Percentiles rank a stretch among this genome's conserved stretches.
Conservation (phyloP, 2,329 filamentous ascomycete genomes). For the Penicillium olsonii region DNA sequence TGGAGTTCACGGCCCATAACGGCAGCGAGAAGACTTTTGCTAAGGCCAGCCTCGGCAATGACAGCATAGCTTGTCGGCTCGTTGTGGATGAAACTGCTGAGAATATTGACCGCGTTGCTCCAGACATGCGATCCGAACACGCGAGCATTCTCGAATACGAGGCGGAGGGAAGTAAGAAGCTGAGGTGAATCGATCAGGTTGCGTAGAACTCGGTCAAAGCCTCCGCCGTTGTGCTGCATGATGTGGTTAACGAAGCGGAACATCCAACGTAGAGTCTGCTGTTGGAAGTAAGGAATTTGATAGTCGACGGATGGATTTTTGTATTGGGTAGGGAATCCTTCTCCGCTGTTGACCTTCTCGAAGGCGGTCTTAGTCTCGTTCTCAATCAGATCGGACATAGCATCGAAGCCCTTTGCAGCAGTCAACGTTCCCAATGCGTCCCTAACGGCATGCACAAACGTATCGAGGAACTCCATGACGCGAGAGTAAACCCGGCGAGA, state of each 20-base stretch:
- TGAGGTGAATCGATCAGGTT: conserved; percentile 93
- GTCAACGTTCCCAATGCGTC: conserved; percentile 84
- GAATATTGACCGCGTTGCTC: conserved; percentile 88
- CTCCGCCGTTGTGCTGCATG: conserved; percentile 79
- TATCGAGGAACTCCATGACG: conserved; percentile 84
- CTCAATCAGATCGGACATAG: conserved; percentile 83
- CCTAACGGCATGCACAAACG: conserved; percentile 79
- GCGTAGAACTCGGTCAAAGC: conserved; percentile 84
- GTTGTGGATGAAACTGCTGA: conserved; percentile 97
- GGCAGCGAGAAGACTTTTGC: conserved; percentile 80
- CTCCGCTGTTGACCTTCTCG: conserved; percentile 64
- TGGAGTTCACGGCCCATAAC: conserved; percentile 59
- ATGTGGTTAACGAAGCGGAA: conserved; percentile 97
- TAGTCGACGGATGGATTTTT: conserved; percentile 87
- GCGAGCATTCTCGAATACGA: conserved; percentile 76
- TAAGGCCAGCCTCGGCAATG: conserved; percentile 89
- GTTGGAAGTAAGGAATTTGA: conserved; percentile 86
- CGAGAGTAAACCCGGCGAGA: conserved; percentile 82
- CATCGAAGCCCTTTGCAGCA: conserved; percentile 78
- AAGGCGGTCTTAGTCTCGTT: conserved; percentile 74
- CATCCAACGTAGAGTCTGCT: conserved; percentile 89
- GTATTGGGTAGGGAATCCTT: conserved; percentile 71
- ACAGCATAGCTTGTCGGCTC: conserved; percentile 97
- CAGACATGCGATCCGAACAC: conserved; percentile 91
- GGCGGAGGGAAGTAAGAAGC: conserved; percentile 74